Evolutionary conservation across 2,329 filamentous ascomycete genomes (phyloP).

Genomic region (Exophiala dermatitidis): DNA sequence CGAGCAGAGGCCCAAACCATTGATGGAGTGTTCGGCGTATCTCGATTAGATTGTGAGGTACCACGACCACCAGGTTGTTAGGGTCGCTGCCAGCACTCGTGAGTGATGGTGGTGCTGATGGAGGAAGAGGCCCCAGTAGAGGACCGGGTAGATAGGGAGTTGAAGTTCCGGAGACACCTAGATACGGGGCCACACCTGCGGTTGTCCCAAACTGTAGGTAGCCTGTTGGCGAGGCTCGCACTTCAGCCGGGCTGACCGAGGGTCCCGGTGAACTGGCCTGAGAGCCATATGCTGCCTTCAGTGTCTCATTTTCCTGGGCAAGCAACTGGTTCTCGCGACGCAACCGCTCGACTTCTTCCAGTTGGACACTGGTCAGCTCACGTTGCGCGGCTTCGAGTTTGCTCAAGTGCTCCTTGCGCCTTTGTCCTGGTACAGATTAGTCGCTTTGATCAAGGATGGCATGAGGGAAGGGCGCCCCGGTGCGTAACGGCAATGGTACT

Average conservation of each 20-base stretch:
- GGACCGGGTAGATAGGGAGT: constrained; percentile 9
- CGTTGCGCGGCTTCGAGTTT: constrained; percentile 39
- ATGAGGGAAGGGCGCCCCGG: not conserved
- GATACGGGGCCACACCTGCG: constrained; percentile 17
- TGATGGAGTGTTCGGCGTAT: constrained; percentile 33
- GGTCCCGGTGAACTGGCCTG: constrained; percentile 28
- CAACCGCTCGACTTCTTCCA: constrained; percentile 38
- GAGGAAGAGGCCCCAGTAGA: constrained; percentile 8
- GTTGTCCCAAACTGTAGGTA: constrained; percentile 21
- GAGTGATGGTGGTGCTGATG: constrained; percentile 16
- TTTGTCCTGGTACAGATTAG: constrained; percentile 32
- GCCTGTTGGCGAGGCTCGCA: constrained; percentile 24
- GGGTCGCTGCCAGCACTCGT: constrained; percentile 17
- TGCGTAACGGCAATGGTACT: constrained; percentile 18
- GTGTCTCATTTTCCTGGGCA: constrained; percentile 36
- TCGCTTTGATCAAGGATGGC: constrained; percentile 1
- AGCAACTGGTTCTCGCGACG: constrained; percentile 38
- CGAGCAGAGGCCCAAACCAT: constrained; percentile 34
- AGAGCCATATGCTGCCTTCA: constrained; percentile 34
- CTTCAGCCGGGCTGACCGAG: constrained; percentile 22
- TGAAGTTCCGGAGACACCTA: constrained; percentile 10
- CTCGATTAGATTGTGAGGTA: constrained; percentile 34
- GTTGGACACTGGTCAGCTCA: constrained; percentile 35
- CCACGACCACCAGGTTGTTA: constrained; percentile 25
- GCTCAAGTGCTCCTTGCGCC: constrained; percentile 41